Evolutionary conservation across 1,139 yeast species (phyloP), one percentile per base, ranked within the genome.

Genomic region (Komagataea norvegica): DNA sequence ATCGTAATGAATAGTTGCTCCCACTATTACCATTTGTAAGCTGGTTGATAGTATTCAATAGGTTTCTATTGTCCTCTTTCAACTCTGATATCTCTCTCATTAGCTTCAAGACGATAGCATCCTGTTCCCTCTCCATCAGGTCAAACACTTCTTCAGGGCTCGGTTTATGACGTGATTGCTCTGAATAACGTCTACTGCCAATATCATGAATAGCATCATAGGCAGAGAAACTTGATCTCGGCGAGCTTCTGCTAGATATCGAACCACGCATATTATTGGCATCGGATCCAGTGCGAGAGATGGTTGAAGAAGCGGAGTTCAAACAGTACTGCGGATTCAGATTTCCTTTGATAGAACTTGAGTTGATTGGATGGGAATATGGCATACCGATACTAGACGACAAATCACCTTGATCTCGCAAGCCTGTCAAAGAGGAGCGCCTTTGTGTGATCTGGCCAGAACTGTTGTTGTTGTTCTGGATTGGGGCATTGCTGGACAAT

Each of bases 51-150:
- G 54, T 49, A 17, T 49, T 51, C 14, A 48, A 29, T 7, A 53
- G 42, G 3, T 41, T 34, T 29, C 54, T 64, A 48, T 76, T 77
- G 43, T 78, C 84, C 25, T 70, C 74, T 46, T 69, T 73, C 42
- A 78, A 59, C 8, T 45, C 44, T 18, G 68, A 68, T 27, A 78
- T 77, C 48, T 78, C 83, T 46, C 68, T 68, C 72, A 77, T 69
- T 29, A 78, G 56, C 49, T 68, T 73, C 45, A 77, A 58, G 8
- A 77, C 85, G 25, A 77, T 74, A 3, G 79, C 81, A 49, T 79
- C 86, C 52, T 79, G 85, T 52, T 79, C 85, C 41, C 77, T 68
- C 52, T 79, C 86, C 83, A 79, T 76, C 40, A 71, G 62, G 54
- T 77, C 80, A 33, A 78, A 70, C 27, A 74, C 66, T 43, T 73